Evolutionary conservation across 306 rosid species (phyloP).

Genomic region (Pyrus betulifolia): DNA sequence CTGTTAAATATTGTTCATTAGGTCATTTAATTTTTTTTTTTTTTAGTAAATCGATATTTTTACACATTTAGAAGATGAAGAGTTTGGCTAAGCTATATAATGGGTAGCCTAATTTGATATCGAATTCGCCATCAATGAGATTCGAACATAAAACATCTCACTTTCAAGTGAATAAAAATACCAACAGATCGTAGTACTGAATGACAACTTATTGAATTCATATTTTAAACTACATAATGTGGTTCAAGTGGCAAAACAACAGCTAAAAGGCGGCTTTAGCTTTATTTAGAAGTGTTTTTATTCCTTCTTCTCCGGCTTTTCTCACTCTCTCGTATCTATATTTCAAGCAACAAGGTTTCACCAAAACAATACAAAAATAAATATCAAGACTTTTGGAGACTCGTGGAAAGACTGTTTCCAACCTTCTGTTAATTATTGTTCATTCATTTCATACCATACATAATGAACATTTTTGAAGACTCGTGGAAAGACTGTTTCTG

Average conservation of each 20-base stretch:
- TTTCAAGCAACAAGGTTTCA: not conserved
- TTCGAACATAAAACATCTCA: fast-evolving
- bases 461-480: not conserved
- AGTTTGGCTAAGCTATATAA: fast-evolving
- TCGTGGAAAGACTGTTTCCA: too few relatives aligned
- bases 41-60: too few relatives aligned
- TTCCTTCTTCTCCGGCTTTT: not conserved
- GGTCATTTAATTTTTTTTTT: too few relatives aligned
- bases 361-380: not conserved
- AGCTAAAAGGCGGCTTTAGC: not conserved
- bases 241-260: not conserved
- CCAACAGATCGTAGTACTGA: fast-evolving
- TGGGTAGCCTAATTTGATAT: too few relatives aligned
- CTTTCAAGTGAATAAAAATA: too few relatives aligned
- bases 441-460: not conserved
- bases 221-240: not conserved
- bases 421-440: too few relatives aligned
- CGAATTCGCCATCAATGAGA: fast-evolving
- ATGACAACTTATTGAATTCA: not conserved
- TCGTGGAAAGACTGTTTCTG: not conserved
- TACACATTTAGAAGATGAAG: fast-evolving
- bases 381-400: not conserved
- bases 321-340: not conserved
- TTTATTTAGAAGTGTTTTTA: not conserved
- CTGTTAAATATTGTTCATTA: not conserved